Conservation (phyloP, 1,139 yeast species). For the Suhomyces anneliseae region DNA sequence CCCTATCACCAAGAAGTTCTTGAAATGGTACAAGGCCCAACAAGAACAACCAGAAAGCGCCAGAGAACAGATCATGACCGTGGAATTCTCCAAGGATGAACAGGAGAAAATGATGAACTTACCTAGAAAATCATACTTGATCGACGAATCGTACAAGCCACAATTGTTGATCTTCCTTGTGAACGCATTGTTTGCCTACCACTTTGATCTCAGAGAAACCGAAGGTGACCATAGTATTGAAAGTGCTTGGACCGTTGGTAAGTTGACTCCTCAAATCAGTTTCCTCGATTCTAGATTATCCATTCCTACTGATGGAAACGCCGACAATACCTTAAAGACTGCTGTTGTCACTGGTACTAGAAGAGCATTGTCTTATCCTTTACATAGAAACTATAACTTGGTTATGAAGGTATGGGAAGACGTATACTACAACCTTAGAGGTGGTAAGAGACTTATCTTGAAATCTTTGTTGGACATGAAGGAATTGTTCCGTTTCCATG, state of each 20-base stretch:
- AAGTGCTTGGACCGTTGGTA: conserved; percentile 93
- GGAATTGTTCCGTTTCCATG: conserved; percentile 80
- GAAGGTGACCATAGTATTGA: conserved; percentile 81
- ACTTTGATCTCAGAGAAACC: conserved; percentile 72
- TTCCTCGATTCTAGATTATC: conserved; percentile 62
- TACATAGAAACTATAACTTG: conserved; percentile 70
- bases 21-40: conserved; percentile 50
- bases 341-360: conserved; percentile 62
- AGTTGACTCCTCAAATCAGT: conserved; percentile 73
- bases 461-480: conserved; percentile 58
- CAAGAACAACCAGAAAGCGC: conserved; percentile 21
- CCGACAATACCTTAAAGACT: conserved; percentile 41
- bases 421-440: conserved; percentile 60
- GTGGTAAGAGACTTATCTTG: conserved; percentile 68
- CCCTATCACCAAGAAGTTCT: conserved; percentile 43
- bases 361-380: conserved; percentile 76
- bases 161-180: conserved; percentile 60
- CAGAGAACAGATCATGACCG: conserved; percentile 32
- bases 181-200: conserved; percentile 68
- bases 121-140: conserved; percentile 62
- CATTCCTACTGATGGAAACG: conserved; percentile 30
- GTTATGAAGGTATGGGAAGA: conserved; percentile 71
- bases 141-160: conserved; percentile 46
- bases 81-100: conserved; percentile 59
- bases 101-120: conserved; percentile 65